Percentiles rank a stretch among this genome's conserved stretches.
Evolutionary conservation across 2,329 filamentous ascomycete species (phyloP).

Genomic region (Fusarium algeriense): DNA sequence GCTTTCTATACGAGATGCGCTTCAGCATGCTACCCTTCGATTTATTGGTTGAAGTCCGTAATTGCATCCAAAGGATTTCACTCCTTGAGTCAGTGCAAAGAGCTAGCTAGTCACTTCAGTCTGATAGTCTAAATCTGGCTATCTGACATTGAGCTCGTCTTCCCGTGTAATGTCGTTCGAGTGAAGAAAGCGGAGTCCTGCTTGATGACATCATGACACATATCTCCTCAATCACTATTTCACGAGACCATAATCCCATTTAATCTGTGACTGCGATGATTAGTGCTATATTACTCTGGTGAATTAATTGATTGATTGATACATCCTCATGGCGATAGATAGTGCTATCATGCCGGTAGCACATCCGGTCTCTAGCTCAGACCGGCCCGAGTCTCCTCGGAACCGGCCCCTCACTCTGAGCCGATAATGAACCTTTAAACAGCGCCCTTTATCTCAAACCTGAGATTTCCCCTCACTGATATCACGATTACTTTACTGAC

Average conservation of each 20-base stretch:
- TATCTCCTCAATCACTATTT: not conserved
- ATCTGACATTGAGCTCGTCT: not conserved
- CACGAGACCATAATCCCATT: too few species aligned
- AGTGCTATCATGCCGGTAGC: not conserved
- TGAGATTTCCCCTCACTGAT: too few species aligned
- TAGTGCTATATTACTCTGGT: too few species aligned
- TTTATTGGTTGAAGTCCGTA: not conserved
- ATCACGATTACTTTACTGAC: rapidly evolving
- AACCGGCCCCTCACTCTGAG: conserved; percentile 2
- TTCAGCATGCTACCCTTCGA: not conserved
- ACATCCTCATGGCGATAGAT: too few species aligned
- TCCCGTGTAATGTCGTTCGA: too few species aligned
- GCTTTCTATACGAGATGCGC: conserved; percentile 5
- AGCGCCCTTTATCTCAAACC: not conserved
- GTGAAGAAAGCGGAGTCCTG: not conserved
- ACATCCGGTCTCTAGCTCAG: not conserved
- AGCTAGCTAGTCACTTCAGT: too few species aligned
- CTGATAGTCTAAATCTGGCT: not conserved
- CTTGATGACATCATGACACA: not conserved
- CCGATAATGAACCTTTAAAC: not conserved
- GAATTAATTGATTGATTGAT: too few species aligned
- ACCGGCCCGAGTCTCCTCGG: conserved; percentile 6
- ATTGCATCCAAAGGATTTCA: not conserved
- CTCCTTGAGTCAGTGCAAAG: too few species aligned
- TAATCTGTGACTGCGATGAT: too few species aligned